A percentile compares a stretch with the other conserved stretches of the same genome.
Conservation (phyloP, 805 yeast genomes). For the Starmera caribaea region DNA sequence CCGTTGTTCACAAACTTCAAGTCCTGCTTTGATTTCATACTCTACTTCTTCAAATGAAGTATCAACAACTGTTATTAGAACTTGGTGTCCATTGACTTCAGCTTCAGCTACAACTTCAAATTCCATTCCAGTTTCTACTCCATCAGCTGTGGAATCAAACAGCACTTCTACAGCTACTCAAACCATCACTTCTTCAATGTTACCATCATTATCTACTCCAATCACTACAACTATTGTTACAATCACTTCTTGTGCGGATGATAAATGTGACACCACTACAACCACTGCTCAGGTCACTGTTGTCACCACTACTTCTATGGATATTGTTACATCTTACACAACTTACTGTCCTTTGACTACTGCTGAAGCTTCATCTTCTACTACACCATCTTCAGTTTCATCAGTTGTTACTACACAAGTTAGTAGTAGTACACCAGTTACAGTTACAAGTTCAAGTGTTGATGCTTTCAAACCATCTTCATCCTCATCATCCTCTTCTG, state of each 20-base stretch:
- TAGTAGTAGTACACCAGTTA: too few species aligned
- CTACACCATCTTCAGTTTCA: too few species aligned
- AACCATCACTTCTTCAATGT: not conserved
- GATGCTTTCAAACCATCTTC: too few species aligned
- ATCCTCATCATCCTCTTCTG: too few species aligned
- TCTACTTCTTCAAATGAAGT: not conserved
- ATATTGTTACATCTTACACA: not conserved
- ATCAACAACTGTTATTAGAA: not conserved
- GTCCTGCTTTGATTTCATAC: constrained; percentile 10
- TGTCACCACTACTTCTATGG: constrained; percentile 18
- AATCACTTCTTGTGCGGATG: constrained; percentile 14
- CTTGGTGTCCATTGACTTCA: constrained; percentile 2
- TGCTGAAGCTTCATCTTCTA: constrained; percentile 1
- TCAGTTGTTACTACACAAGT: too few species aligned
- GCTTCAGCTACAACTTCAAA: not conserved
- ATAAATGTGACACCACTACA: constrained; percentile 1
- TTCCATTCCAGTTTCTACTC: too few species aligned
- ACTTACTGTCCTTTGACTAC: constrained; percentile 5
- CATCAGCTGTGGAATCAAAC: too few species aligned
- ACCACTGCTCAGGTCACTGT: constrained; percentile 12
- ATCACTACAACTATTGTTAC: constrained; percentile 17
- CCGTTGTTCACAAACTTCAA: constrained; percentile 6
- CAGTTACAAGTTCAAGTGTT: too few species aligned
- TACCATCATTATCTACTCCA: not conserved
- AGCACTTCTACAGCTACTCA: not conserved